phyloP scores from a whole-genome alignment of 2,329 filamentous ascomycete species.

The Clathrospora elynae region DNA sequence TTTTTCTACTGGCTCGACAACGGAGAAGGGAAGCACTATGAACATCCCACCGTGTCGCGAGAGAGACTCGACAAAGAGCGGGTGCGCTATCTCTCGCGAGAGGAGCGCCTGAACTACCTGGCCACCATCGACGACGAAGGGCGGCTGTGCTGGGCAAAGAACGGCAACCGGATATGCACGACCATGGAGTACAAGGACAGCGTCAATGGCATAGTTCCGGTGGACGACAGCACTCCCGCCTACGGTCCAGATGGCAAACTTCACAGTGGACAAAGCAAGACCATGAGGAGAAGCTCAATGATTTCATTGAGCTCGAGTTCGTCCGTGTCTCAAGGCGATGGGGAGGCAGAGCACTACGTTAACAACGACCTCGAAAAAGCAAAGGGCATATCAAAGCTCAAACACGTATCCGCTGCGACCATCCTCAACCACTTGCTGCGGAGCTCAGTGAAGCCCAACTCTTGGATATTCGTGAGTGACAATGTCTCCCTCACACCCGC shows the following conservation, averaged over 20 bases:
- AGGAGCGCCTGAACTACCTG: conserved; percentile 81
- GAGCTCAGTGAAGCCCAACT: conserved; percentile 81
- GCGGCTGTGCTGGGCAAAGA: conserved; percentile 84
- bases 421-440: conserved; percentile 79
- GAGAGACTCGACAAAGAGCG: conserved; percentile 76
- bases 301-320: conserved; percentile 41
- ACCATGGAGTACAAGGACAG: conserved; percentile 77
- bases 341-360: conserved; percentile 67
- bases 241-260: conserved; percentile 43
- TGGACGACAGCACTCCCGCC: conserved; percentile 50
- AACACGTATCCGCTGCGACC: conserved; percentile 71
- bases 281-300: conserved; percentile 27
- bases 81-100: conserved; percentile 80
- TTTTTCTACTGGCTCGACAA: conserved; percentile 95
- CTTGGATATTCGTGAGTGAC: conserved; percentile 79
- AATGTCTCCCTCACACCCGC: not conserved
- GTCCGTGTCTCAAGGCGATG: conserved; percentile 59
- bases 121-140: conserved; percentile 77
- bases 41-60: conserved; percentile 73
- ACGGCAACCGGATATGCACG: conserved; percentile 77
- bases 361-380: conserved; percentile 66
- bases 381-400: conserved; percentile 65
- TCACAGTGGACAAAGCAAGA: conserved; percentile 31
- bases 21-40: conserved; percentile 72
- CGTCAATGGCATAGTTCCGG: conserved; percentile 64